Evolutionary conservation across 192 early-diverging fungal species (phyloP), one percentile per base, ranked within the genome.

Genomic region (Backusella morwellensis): DNA sequence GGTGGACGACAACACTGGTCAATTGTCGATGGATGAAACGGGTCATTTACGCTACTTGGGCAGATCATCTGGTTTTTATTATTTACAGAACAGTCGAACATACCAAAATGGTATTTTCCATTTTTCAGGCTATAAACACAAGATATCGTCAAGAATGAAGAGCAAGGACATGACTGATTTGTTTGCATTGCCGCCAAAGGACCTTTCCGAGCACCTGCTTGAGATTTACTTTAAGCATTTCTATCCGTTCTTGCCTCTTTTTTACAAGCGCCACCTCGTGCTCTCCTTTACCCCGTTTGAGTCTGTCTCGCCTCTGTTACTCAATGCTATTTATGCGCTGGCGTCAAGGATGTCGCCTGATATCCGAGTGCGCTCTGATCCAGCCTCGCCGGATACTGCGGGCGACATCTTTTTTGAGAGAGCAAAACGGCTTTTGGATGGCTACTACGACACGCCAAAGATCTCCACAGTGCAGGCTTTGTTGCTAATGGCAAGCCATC

Each of bases 21-120:
- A 86, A 40, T 70, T 95, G 38, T 84, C 93, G 4, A 84, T 93
- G 41, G 93, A 94, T 78, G 90, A 86, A 36, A 87, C 85, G 32
- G 93, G 92, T 19, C 90, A 91, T 5, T 77, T 92, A 40, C 86
- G 92, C n/a, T 95, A 93, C 73, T 80, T 92, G 7, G 93, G 93
- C 26, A 90, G 90, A 69, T 90, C 91, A 67, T 93, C 92, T 34
- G 93, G 93, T 19, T 87, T 91, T 77, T 89, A 91, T 71, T 80
- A 93, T 34, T 84, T 95, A 32, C 90, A 90, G 76, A 83, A 86
- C 68, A 93, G 83, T 59, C 78, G 88, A 40, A 78, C 80, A 9
- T 80, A 87, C 66, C 85, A 82, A 32, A 80, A 88, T 17, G 86
- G 86, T 1, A 67, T 78, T 63, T 78, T 69, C 78, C 42, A 81